Base-by-base conservation (phyloP, 1,284 basidiomycete species). In the Puccinia polysora region DNA sequence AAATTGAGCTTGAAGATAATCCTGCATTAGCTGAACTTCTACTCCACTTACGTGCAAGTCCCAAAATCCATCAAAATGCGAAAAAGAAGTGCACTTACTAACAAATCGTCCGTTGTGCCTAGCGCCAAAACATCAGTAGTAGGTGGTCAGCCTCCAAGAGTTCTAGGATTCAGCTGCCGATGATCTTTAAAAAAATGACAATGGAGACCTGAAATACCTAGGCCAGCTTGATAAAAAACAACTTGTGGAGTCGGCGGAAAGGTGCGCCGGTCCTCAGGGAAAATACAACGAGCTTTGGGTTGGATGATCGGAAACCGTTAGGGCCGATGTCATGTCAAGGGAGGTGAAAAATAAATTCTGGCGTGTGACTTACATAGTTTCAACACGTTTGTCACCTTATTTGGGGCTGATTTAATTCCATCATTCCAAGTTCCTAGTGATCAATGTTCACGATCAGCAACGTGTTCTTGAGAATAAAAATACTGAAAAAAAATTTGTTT, bases 201-300 rank as follows among this genome's bases (percentile, higher is more conserved):
- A 25, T 49, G 8, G 4, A 5, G 4, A 23, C 47, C 18, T 10
- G 10, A 49, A 49, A 32, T 56, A 69, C 67, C 67, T 40, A 69
- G 32, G 14, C 67, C 67, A 47, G 67, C 58, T 69, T 69, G 67
- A 28, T 69, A 69, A 34, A 59, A 59, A 34, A 69, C 67, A 47
- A 69, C 47, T 69, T 69, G 67, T 47, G 67, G 67, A 47, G 52
- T 69, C 10, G 67, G 67, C 49, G 67, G 67, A 25, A 69, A 69
- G 2, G 67, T 69, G 23, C 47, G 55, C 34, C 67, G 56, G 34
- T 69, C 67, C 58, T 69, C 56, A 32, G 67, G 67, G 52, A 69
- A 69, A 8, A 69, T 69, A 38, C 55, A 69, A 25, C 67, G 67
- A 10, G 67, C 67, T 69, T 18, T 0, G n/a, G 34, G 38, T 18